Base-by-base conservation (phyloP, 1,284 basidiomycete species). In the Cryptococcus jaspeensis region DNA sequence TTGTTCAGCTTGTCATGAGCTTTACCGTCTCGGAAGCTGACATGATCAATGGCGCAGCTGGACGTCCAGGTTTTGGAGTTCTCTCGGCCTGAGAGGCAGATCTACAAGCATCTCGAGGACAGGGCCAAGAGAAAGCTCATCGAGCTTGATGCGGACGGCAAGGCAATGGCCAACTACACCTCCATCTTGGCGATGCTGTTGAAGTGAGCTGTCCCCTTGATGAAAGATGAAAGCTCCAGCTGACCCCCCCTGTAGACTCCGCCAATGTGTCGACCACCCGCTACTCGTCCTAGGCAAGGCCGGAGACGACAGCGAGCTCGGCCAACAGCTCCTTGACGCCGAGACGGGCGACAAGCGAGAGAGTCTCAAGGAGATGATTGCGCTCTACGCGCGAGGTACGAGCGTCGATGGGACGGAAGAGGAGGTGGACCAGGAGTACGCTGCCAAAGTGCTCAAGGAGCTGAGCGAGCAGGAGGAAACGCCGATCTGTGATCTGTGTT, bases 171-270 rank as follows among this genome's bases (percentile, higher is more conserved):
- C 65, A 92, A 92, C 67, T 93, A 92, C 71, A 91, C 89, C 0
- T 88, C 89, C 64, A 92, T 94, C 70, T 81, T 94, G 67, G 90
- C 89, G 5, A 91, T 92, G 88, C 81, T 92, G 38, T 92, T 92
- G 89, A 84, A 85, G 90, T 90, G 61, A 51, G 81, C 60, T 41
- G 8, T 15, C 9, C 20, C 2, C 15, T 43, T 22, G 28, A 9
- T 9, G 39, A 35, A 8, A 11, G 20, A 38, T 18, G 15, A 12
- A 41, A 7, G 38, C 22, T 20, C 15, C 5, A 2, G 51, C 56
- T 63, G 40, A 64, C 4, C 55, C 44, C 47, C 38, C 46, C 5
- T 63, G 2, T n/a, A 91, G 89, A 62, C 75, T 94, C 48, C 87
- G 91, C 38, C 88, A 90, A 52, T 91, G 90, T 12, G 90, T 92